phyloP scores from a whole-genome alignment of 192 early-diverging fungal species.

The Podila horticola region DNA sequence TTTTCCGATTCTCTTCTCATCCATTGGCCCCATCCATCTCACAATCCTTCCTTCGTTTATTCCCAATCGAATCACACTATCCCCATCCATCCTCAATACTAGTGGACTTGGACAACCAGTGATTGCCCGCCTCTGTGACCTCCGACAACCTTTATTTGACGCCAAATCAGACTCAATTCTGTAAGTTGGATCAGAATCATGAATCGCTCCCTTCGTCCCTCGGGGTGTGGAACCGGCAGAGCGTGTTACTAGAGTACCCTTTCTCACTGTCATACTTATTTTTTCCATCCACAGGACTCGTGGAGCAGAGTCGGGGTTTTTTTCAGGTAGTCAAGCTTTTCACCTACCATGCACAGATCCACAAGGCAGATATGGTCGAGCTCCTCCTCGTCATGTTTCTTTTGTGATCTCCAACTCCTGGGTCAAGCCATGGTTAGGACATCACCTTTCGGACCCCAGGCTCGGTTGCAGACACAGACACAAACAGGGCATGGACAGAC shows the following conservation, averaged over 20 bases:
- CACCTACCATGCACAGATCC: constrained; percentile 38
- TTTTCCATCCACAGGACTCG: neutral
- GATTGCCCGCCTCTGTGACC: neutral
- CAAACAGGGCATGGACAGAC: neutral
- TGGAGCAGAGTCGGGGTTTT: neutral
- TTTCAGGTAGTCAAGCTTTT: neutral
- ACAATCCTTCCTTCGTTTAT: too few relatives aligned
- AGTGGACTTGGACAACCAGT: too few relatives aligned
- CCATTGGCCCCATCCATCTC: too few relatives aligned
- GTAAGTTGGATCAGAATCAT: constrained; percentile 3
- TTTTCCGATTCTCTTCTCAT: too few relatives aligned
- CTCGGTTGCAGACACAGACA: neutral
- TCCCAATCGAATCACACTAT: too few relatives aligned
- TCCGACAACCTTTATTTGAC: neutral
- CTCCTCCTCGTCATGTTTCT: constrained; percentile 29
- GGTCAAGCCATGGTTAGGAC: neutral
- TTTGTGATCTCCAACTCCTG: constrained; percentile 44
- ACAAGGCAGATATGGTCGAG: constrained; percentile 48
- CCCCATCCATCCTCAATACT: too few relatives aligned
- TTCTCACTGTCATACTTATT: neutral
- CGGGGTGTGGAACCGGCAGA: neutral
- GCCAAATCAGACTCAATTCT: neutral
- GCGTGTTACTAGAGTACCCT: neutral
- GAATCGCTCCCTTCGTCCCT: neutral
- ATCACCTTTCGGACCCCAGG: neutral